Evolutionary conservation across 225 moss, liverwort and hornwort species (phyloP).

Genomic region (Neckera pumila): DNA sequence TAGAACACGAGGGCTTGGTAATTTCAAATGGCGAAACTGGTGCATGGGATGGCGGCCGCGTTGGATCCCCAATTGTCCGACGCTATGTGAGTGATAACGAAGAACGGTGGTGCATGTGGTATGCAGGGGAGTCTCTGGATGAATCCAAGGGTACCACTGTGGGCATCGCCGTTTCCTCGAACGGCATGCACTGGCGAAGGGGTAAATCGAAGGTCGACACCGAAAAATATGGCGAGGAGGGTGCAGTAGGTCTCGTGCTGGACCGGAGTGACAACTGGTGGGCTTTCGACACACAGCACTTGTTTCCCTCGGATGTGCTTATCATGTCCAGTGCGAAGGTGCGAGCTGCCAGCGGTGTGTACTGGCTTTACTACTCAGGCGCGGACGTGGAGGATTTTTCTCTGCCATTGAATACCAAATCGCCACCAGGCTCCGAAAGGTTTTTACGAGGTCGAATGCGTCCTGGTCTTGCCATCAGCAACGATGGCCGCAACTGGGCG

Average conservation of each 20-base stretch:
- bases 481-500: conserved; percentile 51
- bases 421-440: not conserved
- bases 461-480: conserved; percentile 51
- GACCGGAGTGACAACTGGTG: conserved; percentile 46
- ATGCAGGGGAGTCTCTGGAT: conserved; percentile 17
- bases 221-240: conserved; percentile 27
- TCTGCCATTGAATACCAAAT: not conserved
- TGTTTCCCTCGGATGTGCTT: conserved; percentile 47
- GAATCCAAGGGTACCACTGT: conserved; percentile 18
- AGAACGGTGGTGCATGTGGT: conserved; percentile 60
- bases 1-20: conserved; percentile 31
- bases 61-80: conserved; percentile 33
- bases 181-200: conserved; percentile 46
- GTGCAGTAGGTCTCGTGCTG: conserved; percentile 39
- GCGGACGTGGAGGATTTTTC: conserved; percentile 22
- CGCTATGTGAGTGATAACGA: conserved; percentile 52
- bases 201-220: conserved; percentile 34
- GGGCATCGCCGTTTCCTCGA: conserved; percentile 37
- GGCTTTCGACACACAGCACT: conserved; percentile 46
- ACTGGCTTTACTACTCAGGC: conserved; percentile 51
- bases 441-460: conserved; percentile 27
- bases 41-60: conserved; percentile 30
- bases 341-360: conserved; percentile 43
- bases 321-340: conserved; percentile 52
- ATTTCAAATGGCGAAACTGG: conserved; percentile 15